Conservation (phyloP, 164 flowering plant genomes). For the Paratinospora sagittata region DNA sequence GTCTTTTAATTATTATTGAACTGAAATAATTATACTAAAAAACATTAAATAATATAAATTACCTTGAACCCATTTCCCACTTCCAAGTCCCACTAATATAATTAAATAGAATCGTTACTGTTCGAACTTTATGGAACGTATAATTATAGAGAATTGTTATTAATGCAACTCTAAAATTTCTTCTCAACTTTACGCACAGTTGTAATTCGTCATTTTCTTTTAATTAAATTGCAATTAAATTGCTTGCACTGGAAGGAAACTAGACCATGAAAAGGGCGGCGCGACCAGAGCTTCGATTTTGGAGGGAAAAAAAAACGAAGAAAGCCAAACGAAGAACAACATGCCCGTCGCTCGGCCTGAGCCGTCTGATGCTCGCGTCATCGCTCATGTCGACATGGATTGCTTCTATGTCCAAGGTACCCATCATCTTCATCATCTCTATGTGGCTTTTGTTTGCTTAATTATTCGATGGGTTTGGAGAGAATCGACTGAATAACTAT, state of each 20-base stretch:
- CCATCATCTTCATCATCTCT: neutral
- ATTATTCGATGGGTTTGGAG: neutral
- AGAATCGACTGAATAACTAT: neutral
- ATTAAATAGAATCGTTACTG: no score
- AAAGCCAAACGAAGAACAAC: slow-evolving; percentile 5
- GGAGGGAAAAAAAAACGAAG: slow-evolving; percentile 12
- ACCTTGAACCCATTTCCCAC: no score
- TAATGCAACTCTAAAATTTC: no score
- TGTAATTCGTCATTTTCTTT: slow-evolving; percentile 6
- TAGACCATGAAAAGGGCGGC: neutral
- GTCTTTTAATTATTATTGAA: no score
- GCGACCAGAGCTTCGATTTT: neutral
- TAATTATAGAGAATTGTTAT: no score
- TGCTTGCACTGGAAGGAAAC: neutral
- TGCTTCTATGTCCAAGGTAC: slow-evolving; percentile 98
- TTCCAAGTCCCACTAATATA: no score
- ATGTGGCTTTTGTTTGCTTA: slow-evolving; percentile 1
- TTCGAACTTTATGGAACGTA: no score
- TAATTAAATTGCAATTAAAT: neutral
- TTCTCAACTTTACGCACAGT: no score
- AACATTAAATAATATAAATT: no score
- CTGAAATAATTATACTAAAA: no score
- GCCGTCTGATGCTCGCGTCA: slow-evolving; percentile 60
- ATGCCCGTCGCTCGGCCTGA: slow-evolving; percentile 89
- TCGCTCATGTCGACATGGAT: slow-evolving; percentile 95